These are phyloP conservation scores for Flueggea neowawraea DNA, from an alignment of 441 rosid species.

Conservation along the genomic window DNA sequence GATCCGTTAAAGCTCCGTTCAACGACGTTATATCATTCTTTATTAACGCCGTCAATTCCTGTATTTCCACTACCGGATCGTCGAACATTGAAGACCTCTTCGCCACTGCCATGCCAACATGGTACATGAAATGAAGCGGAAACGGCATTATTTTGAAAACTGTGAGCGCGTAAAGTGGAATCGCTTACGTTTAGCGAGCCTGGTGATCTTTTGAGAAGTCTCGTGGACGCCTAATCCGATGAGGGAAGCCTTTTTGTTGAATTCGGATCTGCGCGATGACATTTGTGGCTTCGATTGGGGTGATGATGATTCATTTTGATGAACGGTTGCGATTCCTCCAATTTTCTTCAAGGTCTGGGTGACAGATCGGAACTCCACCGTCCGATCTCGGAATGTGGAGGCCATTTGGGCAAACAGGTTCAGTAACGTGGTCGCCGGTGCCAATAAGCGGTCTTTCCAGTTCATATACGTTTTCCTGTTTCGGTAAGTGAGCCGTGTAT, in stretches of 20 bases:
- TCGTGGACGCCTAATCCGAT: conserved; percentile 74
- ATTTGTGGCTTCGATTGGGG: conserved; percentile 22
- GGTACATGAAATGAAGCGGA: neutral
- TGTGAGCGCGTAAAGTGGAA: neutral
- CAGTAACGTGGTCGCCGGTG: no score
- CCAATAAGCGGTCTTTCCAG: no score
- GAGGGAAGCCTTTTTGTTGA: conserved; percentile 69
- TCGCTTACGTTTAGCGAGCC: conserved; percentile 62
- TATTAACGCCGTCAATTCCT: conserved; percentile 74
- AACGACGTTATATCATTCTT: conserved; percentile 75
- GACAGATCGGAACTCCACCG: conserved; percentile 80
- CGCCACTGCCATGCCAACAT: conserved; percentile 46
- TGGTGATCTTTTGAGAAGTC: conserved; percentile 63
- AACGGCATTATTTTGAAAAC: conserved; percentile 4
- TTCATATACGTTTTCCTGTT: no score
- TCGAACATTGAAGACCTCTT: conserved; percentile 88
- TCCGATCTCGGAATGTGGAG: conserved; percentile 66
- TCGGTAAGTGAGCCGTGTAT: no score
- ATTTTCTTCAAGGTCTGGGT: conserved; percentile 60
- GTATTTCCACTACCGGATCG: conserved; percentile 81
- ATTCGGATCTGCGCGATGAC: conserved; percentile 65
- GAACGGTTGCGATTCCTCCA: conserved; percentile 38
- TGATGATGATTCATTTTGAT: conserved; percentile 19
- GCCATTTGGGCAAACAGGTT: neutral
- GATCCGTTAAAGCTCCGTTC: conserved; percentile 73